Evolutionary conservation across 2,329 filamentous ascomycete species (phyloP).

Genomic region (Paecilomyces formosus): DNA sequence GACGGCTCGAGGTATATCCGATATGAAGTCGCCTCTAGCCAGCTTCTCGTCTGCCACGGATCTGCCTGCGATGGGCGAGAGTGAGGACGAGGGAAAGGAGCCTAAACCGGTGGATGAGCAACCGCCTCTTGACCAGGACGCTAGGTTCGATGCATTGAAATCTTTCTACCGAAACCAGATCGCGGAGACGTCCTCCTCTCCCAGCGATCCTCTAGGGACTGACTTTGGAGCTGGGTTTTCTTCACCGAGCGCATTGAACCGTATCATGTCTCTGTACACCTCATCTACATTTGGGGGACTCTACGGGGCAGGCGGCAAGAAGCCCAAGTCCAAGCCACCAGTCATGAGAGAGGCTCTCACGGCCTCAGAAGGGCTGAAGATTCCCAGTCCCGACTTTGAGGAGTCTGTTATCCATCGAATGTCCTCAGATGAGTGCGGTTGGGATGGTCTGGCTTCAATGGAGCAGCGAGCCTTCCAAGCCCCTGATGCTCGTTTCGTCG

Average conservation of each 20-base stretch:
- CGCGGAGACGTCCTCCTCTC: slow-evolving; percentile 50
- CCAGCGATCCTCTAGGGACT: slow-evolving; percentile 46
- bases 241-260: slow-evolving; percentile 73
- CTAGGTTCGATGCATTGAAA: slow-evolving; percentile 67
- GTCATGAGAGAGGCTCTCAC: slow-evolving; percentile 74
- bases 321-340: slow-evolving; percentile 58
- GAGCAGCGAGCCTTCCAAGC: slow-evolving; percentile 46
- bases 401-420: slow-evolving; percentile 54
- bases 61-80: slow-evolving; percentile 10
- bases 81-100: slow-evolving; percentile 22
- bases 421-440: slow-evolving; percentile 46
- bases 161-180: slow-evolving; percentile 78
- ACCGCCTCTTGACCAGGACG: slow-evolving; percentile 51
- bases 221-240: slow-evolving; percentile 45
- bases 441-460: slow-evolving; percentile 54
- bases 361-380: slow-evolving; percentile 62
- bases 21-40: slow-evolving; percentile 31
- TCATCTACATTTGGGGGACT: slow-evolving; percentile 48
- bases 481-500: slow-evolving; percentile 53
- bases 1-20: slow-evolving; percentile 29
- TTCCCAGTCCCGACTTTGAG: slow-evolving; percentile 55
- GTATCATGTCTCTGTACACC: slow-evolving; percentile 89
- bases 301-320: slow-evolving; percentile 47
- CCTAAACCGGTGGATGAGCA: slow-evolving; percentile 21
- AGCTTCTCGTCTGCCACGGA: slow-evolving; percentile 29